Percentiles rank a stretch among this genome's conserved stretches.
Evolutionary conservation across 257 asterid genomes (phyloP).

Genomic region (Salvia hispanica): DNA sequence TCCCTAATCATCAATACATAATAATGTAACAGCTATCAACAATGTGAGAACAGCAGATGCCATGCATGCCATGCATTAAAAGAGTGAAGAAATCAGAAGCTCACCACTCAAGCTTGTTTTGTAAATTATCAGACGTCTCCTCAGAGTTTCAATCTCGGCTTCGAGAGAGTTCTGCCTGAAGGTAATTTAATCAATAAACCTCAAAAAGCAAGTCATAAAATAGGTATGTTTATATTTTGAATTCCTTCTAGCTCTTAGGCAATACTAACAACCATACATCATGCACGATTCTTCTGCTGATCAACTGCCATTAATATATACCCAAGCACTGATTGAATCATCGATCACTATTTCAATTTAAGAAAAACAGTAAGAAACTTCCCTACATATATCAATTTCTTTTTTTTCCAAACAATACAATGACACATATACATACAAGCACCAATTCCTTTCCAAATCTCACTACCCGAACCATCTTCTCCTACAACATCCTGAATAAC

Average conservation of each 20-base stretch:
- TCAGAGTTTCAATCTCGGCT: constrained; percentile 70
- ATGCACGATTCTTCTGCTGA: constrained; percentile 10
- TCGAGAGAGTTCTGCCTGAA: constrained; percentile 91
- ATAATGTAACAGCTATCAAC: constrained; percentile 20
- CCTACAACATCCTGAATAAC: background rate
- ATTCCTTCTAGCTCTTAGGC: constrained; percentile 18
- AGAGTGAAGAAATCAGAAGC: constrained; percentile 29
- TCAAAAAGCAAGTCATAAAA: constrained; percentile 20
- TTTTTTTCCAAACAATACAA: too few relatives aligned
- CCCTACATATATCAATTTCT: background rate
- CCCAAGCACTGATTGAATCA: background rate
- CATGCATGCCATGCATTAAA: constrained; percentile 14
- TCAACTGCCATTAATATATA: background rate
- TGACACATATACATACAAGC: too few relatives aligned
- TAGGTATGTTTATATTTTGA: background rate
- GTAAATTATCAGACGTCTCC: constrained; percentile 66
- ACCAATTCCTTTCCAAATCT: background rate
- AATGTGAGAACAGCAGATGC: constrained; percentile 21
- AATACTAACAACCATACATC: background rate
- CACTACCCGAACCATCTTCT: background rate
- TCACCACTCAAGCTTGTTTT: constrained; percentile 73
- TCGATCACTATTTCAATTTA: background rate
- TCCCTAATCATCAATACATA: constrained; percentile 57
- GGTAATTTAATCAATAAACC: constrained; percentile 52
- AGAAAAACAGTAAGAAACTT: background rate